phyloP scores from a whole-genome alignment of 177 flowering plant species.

The Tripterygium wilfordii region DNA sequence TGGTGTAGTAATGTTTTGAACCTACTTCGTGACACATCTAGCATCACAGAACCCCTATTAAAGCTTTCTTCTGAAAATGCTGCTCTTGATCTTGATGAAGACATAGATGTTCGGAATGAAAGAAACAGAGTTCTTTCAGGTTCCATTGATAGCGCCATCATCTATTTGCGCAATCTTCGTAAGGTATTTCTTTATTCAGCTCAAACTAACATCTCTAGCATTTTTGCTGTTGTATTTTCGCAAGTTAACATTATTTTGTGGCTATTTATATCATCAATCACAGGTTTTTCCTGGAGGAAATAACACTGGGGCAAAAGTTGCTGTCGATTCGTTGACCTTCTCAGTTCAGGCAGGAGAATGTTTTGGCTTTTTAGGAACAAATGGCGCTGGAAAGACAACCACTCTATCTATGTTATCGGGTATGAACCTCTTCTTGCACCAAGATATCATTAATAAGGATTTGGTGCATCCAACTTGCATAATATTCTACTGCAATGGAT shows the following conservation, averaged over 20 bases:
- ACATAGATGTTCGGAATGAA: conserved; percentile 77
- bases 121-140: conserved; percentile 83
- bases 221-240: no score
- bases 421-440: no score
- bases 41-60: conserved; percentile 59
- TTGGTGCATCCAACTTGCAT: no score
- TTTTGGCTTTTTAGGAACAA: conserved; percentile 96
- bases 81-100: conserved; percentile 52
- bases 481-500: no score
- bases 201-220: no score
- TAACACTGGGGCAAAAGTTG: conserved; percentile 55
- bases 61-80: conserved; percentile 31
- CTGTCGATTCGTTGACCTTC: conserved; percentile 85
- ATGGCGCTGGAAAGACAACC: conserved; percentile 99
- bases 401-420: conserved; percentile 94
- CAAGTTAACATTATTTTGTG: no score
- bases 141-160: conserved; percentile 51
- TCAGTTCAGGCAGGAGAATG: conserved; percentile 97
- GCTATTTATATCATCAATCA: conserved; percentile 10
- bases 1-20: conserved; percentile 32
- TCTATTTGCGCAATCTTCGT: conserved; percentile 74
- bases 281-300: conserved; percentile 80
- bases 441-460: no score
- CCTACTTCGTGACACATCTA: conserved; percentile 5
- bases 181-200: conserved; percentile 46